These are phyloP conservation scores for Thraustochytrium striatum DNA, from an alignment of 352 stramenopile genomes.

Conservation along the genomic window DNA sequence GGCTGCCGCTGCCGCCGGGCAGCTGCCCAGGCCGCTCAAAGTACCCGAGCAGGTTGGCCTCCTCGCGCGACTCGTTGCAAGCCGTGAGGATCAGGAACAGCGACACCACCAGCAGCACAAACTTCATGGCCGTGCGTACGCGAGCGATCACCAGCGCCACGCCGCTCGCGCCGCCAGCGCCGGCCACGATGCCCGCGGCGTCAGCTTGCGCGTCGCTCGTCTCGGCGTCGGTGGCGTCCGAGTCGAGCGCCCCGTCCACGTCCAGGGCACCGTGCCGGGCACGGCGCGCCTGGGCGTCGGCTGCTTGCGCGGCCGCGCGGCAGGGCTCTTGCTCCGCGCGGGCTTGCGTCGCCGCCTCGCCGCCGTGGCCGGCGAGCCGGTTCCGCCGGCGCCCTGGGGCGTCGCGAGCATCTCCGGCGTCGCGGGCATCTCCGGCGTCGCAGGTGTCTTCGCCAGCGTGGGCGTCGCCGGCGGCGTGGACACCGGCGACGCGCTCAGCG, in stretches of 20 bases:
- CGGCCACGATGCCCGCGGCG: background rate
- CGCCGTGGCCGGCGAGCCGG: background rate
- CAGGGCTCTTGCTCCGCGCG: background rate
- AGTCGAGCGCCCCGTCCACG: background rate
- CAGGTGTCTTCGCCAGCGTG: background rate
- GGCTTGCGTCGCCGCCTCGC: background rate
- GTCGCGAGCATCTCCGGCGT: background rate
- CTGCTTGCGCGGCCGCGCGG: background rate
- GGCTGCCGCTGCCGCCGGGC: too few relatives aligned
- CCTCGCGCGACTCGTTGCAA: background rate
- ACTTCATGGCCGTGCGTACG: background rate
- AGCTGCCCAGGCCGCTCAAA: too few relatives aligned
- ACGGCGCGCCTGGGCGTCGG: background rate
- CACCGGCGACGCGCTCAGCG: background rate
- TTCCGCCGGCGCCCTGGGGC: background rate
- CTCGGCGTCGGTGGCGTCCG: background rate
- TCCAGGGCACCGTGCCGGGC: background rate
- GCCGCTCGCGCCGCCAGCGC: background rate
- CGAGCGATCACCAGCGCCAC: background rate
- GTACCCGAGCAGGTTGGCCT: background rate
- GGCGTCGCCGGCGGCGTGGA: background rate
- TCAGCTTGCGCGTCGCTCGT: background rate
- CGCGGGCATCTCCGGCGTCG: background rate
- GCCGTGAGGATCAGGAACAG: background rate
- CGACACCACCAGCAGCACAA: background rate